Base-by-base conservation (phyloP, 768 basidiomycete genomes). In the Tubosaeta brunneosetosa region DNA sequence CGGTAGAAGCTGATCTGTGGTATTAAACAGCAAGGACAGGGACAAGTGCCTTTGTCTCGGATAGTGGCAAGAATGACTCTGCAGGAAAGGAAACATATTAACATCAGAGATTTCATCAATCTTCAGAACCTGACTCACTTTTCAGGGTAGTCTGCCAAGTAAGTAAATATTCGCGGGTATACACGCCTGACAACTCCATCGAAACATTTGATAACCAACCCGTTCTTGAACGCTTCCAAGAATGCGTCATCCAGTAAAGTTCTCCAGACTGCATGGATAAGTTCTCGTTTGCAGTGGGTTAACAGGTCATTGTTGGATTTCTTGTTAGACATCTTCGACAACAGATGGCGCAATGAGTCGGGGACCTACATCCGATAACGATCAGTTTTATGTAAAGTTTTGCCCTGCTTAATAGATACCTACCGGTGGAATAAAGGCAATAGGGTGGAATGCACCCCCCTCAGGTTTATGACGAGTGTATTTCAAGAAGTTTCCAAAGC, bases 371-470 rank as follows among this genome's bases (percentile, higher is more conserved):
- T n/a, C n/a, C n/a, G n/a, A n/a, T n/a, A n/a, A n/a, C n/a, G n/a
- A n/a, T n/a, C n/a, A n/a, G n/a, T n/a, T n/a, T n/a, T n/a, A n/a
- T n/a, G n/a, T n/a, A n/a, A n/a, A n/a, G n/a, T n/a, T n/a, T n/a
- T n/a, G n/a, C n/a, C n/a, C n/a, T 6, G 54, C 19, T 22, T 4
- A 27, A 26, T 12, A 36, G 7, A 27, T 26, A 29, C 50, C n/a
- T 44, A 67, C 59, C 0, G 25, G 25, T 12, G 57, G 63, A 1
- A 66, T 53, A 34, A 61, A 66, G 1, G 61, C 60, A 0, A 68
- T 45, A 1, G 61, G 57, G 49, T 68, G 53, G 22, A 56, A 62
- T 2, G 56, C 53, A 10, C 55, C 53, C n/a, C n/a, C n/a, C n/a
- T n/a, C n/a, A n/a, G n/a, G n/a, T n/a, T n/a, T n/a, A n/a, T n/a